Conservation (phyloP, 129 eudicot species). For the Artemisia annua region DNA sequence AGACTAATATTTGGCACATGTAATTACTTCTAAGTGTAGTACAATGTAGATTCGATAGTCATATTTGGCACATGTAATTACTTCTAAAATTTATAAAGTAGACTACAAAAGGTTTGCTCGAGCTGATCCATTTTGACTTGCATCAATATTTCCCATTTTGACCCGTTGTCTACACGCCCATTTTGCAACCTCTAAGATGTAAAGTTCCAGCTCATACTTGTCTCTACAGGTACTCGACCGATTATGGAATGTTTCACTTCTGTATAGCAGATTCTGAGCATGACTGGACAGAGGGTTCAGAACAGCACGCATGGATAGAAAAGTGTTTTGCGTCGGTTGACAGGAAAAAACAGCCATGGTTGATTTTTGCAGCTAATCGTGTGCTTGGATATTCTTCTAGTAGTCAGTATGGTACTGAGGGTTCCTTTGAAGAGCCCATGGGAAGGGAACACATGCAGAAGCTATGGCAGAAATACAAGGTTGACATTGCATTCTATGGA, state of each 20-base stretch:
- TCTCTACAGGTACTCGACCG: constrained; percentile 56
- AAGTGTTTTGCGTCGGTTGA: constrained; percentile 63
- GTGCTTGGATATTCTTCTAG: constrained; percentile 64
- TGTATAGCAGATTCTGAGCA: constrained; percentile 78
- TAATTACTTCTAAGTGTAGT: neutral
- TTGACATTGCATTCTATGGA: constrained; percentile 69
- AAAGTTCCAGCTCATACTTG: neutral
- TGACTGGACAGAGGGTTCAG: constrained; percentile 81
- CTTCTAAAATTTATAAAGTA: neutral
- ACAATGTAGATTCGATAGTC: neutral
- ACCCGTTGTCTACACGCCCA: neutral
- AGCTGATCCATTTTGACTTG: neutral
- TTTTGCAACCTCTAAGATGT: neutral
- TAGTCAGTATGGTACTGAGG: constrained; percentile 43
- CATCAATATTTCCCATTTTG: neutral
- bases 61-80: neutral
- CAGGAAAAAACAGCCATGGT: constrained; percentile 76
- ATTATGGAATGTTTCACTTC: constrained; percentile 77
- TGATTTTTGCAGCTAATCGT: constrained; percentile 68
- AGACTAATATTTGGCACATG: neutral
- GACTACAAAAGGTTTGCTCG: neutral
- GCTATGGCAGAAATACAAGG: constrained; percentile 77
- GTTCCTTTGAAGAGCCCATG: constrained; percentile 67
- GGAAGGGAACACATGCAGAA: constrained; percentile 66
- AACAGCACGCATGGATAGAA: constrained; percentile 60